These are phyloP conservation scores for Phalaenopsis hybrid DNA, from an alignment of 116 monocot genomes.

Conservation along the genomic window DNA sequence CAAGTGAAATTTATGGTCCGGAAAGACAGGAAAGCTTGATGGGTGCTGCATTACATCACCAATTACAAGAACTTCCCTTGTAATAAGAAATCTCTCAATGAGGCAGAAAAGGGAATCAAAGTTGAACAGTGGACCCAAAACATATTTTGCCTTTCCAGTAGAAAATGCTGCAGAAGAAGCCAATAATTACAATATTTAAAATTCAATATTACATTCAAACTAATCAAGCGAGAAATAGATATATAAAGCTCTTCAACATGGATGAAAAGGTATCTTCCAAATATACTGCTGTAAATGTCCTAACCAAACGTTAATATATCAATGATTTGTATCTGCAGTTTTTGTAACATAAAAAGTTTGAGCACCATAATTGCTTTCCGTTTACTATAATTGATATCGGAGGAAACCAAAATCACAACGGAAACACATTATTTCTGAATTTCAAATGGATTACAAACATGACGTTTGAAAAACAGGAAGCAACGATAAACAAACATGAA, in stretches of 20 bases:
- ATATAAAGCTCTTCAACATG: background rate
- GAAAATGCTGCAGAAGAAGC: conserved; percentile 41
- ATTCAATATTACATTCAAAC: background rate
- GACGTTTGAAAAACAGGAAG: too few relatives aligned
- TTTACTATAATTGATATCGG: background rate
- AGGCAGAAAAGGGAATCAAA: conserved; percentile 33
- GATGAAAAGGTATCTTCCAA: background rate
- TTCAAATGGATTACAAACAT: too few relatives aligned
- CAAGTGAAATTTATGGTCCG: conserved; percentile 1
- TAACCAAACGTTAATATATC: background rate
- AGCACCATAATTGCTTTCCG: background rate
- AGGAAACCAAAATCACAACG: background rate
- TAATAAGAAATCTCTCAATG: conserved; percentile 55
- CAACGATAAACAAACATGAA: too few relatives aligned
- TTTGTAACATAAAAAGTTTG: too few relatives aligned
- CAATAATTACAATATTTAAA: background rate
- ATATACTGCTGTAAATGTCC: too few relatives aligned
- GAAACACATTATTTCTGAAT: too few relatives aligned
- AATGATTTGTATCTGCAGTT: too few relatives aligned
- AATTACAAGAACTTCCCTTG: conserved; percentile 41
- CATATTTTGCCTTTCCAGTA: conserved; percentile 14
- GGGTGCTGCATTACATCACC: background rate
- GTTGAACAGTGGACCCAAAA: conserved; percentile 26
- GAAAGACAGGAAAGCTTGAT: background rate
- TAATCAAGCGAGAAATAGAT: background rate